phyloP scores from a whole-genome alignment of 495 filamentous ascomycete species.

The Penicillium fimorum region DNA sequence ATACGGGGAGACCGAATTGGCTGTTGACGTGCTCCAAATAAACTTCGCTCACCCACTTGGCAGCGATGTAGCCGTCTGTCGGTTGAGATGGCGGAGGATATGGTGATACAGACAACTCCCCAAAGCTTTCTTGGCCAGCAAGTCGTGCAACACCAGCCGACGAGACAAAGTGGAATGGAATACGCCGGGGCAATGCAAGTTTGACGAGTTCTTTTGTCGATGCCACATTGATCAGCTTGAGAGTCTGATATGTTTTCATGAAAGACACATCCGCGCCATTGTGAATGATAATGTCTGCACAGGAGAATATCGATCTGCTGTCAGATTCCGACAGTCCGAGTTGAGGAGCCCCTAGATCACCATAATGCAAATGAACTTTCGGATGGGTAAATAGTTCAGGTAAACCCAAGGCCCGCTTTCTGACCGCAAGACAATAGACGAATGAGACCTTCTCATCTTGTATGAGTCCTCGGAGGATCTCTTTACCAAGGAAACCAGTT shows the following conservation, averaged over 20 bases:
- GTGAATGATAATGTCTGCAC: slow-evolving; percentile 49
- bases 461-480: slow-evolving; percentile 29
- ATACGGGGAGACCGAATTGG: slow-evolving; percentile 31
- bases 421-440: slow-evolving; percentile 37
- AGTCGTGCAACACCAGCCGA: slow-evolving; percentile 34
- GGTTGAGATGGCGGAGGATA: slow-evolving; percentile 19
- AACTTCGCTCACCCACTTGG: slow-evolving; percentile 56
- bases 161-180: slow-evolving; percentile 55
- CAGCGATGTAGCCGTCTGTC: slow-evolving; percentile 45
- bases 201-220: slow-evolving; percentile 44
- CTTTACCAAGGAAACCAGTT: slow-evolving; percentile 36
- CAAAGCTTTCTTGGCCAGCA: slow-evolving; percentile 16
- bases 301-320: slow-evolving; percentile 23
- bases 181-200: slow-evolving; percentile 27
- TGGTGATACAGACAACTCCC: slow-evolving; percentile 18
- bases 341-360: slow-evolving; percentile 31
- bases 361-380: slow-evolving; percentile 38
- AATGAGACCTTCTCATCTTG: slow-evolving; percentile 15
- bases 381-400: slow-evolving; percentile 17
- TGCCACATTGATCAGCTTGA: slow-evolving; percentile 41
- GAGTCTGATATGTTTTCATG: slow-evolving; percentile 44
- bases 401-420: slow-evolving; percentile 8
- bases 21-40: slow-evolving; percentile 38
- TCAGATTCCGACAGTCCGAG: slow-evolving; percentile 39
- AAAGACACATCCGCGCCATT: slow-evolving; percentile 52